Evolutionary conservation across 2,329 filamentous ascomycete genomes (phyloP), one percentile per base, ranked within the genome.

Genomic region (Xylariomycetidae sp.): DNA sequence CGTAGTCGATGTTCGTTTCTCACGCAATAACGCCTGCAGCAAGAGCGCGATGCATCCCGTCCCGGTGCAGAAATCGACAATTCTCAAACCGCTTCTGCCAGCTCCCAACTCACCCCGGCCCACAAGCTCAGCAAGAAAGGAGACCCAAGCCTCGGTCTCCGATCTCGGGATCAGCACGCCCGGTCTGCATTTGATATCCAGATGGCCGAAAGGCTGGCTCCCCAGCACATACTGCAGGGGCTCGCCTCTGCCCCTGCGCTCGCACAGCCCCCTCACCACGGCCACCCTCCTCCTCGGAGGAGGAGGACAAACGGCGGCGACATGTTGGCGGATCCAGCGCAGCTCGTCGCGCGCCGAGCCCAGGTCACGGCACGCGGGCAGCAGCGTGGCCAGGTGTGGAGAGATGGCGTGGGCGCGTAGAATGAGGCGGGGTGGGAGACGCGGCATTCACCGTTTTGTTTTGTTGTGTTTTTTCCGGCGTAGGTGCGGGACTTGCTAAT

Each of bases 161-260:
- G 75, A 68, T 66, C 90, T 75, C 22, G 92, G 92, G 44, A 97
- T 94, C 36, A 98, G 66, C 5, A 97, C 89, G 3, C 86, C 86
- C 9, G 69, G 74, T 17, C 67, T 69, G 53, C 89, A 96, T 34
- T 72, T 63, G 28, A 98, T 83, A 26, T 95, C 83, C 12, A 97
- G 62, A 4, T 77, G 65, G 1, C 89, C 90, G 61, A 98, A 97
- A 2, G 84, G 92, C 57, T 96, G 88, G 5, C 81, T 80, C 4
- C 88, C 88, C 2, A 98, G 66, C 15, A 97, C 72, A 55, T 97
- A 97, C 58, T 97, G 92, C 20, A 98, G 62, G 2, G 92, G 92
- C 37, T 80, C 74, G 1, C 88, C 88, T 7, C 56, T 59, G 7
- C 71, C 67, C 20, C 79, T 65, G 30, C 64, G 58, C 4, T 56